phyloP scores from a whole-genome alignment of 2,329 filamentous ascomycete genomes.

The Arthrobotrys musiformis region DNA sequence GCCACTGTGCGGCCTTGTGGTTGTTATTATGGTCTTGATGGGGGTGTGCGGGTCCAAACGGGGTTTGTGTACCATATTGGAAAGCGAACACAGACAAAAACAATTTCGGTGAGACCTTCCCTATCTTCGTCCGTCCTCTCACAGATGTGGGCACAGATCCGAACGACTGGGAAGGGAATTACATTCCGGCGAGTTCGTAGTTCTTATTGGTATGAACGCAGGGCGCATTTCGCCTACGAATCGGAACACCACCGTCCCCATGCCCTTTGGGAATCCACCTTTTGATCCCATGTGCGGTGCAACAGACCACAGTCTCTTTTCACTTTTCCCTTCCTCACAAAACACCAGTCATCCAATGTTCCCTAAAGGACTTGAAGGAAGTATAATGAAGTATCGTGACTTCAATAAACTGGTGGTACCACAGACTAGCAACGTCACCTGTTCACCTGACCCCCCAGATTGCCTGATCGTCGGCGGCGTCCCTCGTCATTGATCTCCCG shows the following conservation, averaged over 20 bases:
- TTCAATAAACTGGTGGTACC: slow-evolving; percentile 18
- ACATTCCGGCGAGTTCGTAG: background rate
- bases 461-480: slow-evolving; percentile 27
- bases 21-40: background rate
- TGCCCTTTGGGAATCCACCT: background rate
- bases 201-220: slow-evolving; percentile 4
- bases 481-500: background rate
- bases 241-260: background rate
- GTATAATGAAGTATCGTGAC: slow-evolving; percentile 7
- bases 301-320: background rate
- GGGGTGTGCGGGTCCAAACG: background rate
- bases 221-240: background rate
- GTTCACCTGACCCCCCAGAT: slow-evolving; percentile 22
- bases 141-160: background rate
- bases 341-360: background rate
- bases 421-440: slow-evolving; percentile 34
- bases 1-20: background rate
- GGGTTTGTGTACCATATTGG: background rate
- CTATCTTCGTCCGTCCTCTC: background rate
- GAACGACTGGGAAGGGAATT: background rate
- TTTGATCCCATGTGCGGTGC: background rate
- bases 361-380: background rate
- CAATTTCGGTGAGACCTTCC: slow-evolving; percentile 14
- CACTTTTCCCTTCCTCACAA: too few relatives aligned
- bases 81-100: background rate